A percentile compares a stretch with the other conserved stretches of the same genome.
Conservation (phyloP, 2,329 filamentous ascomycete genomes). For the Verticillium albo-atrum region DNA sequence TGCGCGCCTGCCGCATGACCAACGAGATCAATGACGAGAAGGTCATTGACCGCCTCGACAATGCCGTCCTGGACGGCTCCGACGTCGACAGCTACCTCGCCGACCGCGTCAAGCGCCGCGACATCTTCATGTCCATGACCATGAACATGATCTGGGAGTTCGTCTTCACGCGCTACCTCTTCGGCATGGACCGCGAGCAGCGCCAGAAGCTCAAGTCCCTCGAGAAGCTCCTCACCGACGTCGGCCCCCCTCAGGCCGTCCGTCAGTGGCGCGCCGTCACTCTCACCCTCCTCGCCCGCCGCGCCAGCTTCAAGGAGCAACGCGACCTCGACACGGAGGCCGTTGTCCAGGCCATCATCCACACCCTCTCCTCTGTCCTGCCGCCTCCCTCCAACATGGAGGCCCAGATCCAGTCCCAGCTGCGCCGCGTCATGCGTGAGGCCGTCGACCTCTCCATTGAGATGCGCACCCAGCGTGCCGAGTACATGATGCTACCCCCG, state of each 20-base stretch:
- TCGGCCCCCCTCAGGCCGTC: constrained; percentile 83
- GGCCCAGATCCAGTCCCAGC: constrained; percentile 73
- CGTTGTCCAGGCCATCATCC: constrained; percentile 85
- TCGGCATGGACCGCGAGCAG: constrained; percentile 97
- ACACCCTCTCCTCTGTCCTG: constrained; percentile 77
- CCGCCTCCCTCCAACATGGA: constrained; percentile 81
- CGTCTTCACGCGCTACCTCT: constrained; percentile 94
- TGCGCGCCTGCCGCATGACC: constrained; percentile 78
- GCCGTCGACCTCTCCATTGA: constrained; percentile 90
- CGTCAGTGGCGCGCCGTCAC: constrained; percentile 97
- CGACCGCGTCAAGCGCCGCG: constrained; percentile 82
- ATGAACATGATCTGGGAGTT: constrained; percentile 99
- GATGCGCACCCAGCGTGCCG: constrained; percentile 94
- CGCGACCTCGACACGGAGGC: constrained; percentile 89
- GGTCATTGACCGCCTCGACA: constrained; percentile 90
- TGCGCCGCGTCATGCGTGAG: constrained; percentile 81
- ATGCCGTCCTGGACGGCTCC: constrained; percentile 87
- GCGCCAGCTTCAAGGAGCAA: constrained; percentile 75
- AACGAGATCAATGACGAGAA: constrained; percentile 86
- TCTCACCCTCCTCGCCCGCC: constrained; percentile 78
- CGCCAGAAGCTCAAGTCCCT: constrained; percentile 94
- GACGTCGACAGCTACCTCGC: constrained; percentile 85
- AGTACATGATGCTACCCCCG: constrained; percentile 98
- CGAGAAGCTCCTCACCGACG: constrained; percentile 85
- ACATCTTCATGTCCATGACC: constrained; percentile 97